Evolutionary conservation across 768 basidiomycete species (phyloP).

Genomic region (Phanerochaete carnosa): DNA sequence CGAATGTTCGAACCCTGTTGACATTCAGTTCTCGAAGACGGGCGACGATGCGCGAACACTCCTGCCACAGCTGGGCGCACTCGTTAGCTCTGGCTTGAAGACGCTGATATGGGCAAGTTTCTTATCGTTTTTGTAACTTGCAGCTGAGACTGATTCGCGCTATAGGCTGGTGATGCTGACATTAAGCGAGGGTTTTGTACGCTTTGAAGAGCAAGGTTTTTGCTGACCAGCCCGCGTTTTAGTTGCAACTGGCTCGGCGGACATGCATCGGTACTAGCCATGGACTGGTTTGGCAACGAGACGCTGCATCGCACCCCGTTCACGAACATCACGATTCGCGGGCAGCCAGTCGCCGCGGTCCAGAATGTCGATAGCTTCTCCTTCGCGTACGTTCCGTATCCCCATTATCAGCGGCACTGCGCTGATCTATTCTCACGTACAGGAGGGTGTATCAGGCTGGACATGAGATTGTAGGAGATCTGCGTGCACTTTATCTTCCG

Average conservation of each 20-base stretch:
- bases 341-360: conserved; percentile 50
- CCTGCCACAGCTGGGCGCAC: conserved; percentile 44
- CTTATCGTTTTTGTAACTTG: background rate
- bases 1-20: conserved; percentile 47
- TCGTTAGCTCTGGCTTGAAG: conserved; percentile 41
- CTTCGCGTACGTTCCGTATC: conserved; percentile 49
- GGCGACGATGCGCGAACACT: conserved; percentile 61
- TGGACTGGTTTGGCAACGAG: conserved; percentile 45
- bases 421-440: background rate
- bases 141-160: conserved; percentile 23
- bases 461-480: conserved; percentile 58
- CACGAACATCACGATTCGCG: conserved; percentile 55
- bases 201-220: background rate
- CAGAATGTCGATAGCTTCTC: conserved; percentile 66
- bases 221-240: background rate
- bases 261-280: conserved; percentile 36
- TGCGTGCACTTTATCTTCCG: background rate
- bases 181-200: conserved; percentile 25
- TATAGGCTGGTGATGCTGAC: conserved; percentile 41
- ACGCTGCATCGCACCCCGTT: conserved; percentile 37
- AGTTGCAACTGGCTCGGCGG: conserved; percentile 40
- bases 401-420: background rate
- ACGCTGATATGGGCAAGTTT: conserved; percentile 37
- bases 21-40: conserved; percentile 40
- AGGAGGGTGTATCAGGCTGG: conserved; percentile 57